Conservation (phyloP, 352 stramenopile genomes). For the Pythium aquatile region DNA sequence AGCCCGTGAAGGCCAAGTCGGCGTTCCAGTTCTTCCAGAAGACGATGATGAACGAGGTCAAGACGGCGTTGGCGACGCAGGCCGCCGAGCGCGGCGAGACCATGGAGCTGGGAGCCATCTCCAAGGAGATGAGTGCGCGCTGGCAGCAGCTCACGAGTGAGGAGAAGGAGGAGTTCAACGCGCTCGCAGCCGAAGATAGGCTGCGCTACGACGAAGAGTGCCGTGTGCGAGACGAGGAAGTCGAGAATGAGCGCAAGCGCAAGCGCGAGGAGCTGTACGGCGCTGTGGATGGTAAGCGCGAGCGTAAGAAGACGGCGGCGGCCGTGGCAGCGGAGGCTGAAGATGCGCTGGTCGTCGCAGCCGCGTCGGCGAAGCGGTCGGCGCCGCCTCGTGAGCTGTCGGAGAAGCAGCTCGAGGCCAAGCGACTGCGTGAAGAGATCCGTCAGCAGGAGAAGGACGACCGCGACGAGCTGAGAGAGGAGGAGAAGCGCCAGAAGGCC, state of each 20-base stretch:
- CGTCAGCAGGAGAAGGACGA: constrained; percentile 72
- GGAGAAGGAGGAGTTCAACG: constrained; percentile 69
- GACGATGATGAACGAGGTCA: constrained; percentile 59
- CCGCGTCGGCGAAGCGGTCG: constrained; percentile 27
- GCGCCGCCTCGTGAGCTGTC: constrained; percentile 57
- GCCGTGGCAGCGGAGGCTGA: constrained; percentile 33
- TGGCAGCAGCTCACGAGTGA: constrained; percentile 66
- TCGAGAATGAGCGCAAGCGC: constrained; percentile 66
- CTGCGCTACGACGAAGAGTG: constrained; percentile 77
- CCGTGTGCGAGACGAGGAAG: constrained; percentile 62
- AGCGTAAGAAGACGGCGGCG: constrained; percentile 56
- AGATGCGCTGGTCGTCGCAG: background rate
- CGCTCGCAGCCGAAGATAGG: constrained; percentile 56
- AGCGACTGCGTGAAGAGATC: constrained; percentile 65
- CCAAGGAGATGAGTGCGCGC: constrained; percentile 73
- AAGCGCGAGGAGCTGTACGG: constrained; percentile 76
- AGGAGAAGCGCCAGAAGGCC: constrained; percentile 79
- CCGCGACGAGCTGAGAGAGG: constrained; percentile 67
- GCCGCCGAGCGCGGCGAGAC: constrained; percentile 48
- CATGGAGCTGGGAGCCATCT: constrained; percentile 63
- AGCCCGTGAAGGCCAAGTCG: constrained; percentile 65
- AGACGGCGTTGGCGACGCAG: constrained; percentile 43
- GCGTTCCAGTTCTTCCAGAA: constrained; percentile 85
- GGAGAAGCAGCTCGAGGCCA: constrained; percentile 69
- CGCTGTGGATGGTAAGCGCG: constrained; percentile 74